Evolutionary conservation across 2,329 filamentous ascomycete species (phyloP).

Genomic region (Gaeumannomyces tritici): DNA sequence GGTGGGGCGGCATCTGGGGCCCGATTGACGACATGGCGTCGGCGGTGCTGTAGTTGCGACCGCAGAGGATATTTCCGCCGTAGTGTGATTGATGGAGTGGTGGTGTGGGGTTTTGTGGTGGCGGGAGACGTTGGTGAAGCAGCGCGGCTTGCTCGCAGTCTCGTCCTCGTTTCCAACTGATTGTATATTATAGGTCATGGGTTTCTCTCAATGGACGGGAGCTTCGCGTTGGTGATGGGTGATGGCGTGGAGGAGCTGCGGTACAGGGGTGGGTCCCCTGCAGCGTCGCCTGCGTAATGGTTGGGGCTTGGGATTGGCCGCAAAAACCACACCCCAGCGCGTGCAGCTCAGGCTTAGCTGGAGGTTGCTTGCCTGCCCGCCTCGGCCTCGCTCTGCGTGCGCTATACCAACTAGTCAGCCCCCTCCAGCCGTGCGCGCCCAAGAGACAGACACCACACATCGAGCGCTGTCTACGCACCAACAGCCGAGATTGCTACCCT

Average conservation of each 20-base stretch:
- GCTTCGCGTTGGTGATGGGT: background rate
- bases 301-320: background rate
- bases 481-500: background rate
- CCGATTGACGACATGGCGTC: slow-evolving; percentile 57
- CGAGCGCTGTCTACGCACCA: background rate
- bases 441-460: background rate
- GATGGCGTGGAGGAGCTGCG: background rate
- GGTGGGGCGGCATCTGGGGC: slow-evolving; percentile 59
- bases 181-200: too few relatives aligned
- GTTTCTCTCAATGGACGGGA: too few relatives aligned
- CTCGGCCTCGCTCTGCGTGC: background rate
- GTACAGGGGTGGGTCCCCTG: background rate
- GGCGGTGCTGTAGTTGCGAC: background rate
- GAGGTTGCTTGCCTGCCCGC: background rate
- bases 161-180: too few relatives aligned
- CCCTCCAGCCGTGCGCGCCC: too few relatives aligned
- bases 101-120: too few relatives aligned
- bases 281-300: too few relatives aligned
- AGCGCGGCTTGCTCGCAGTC: too few relatives aligned
- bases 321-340: background rate
- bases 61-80: background rate
- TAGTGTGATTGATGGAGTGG: too few relatives aligned
- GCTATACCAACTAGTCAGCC: background rate
- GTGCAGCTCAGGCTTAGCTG: background rate
- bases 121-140: too few relatives aligned